A percentile compares a stretch with the other conserved stretches of the same genome.
Evolutionary conservation across 495 filamentous ascomycete genomes (phyloP).

Genomic region (Niebla homalea): DNA sequence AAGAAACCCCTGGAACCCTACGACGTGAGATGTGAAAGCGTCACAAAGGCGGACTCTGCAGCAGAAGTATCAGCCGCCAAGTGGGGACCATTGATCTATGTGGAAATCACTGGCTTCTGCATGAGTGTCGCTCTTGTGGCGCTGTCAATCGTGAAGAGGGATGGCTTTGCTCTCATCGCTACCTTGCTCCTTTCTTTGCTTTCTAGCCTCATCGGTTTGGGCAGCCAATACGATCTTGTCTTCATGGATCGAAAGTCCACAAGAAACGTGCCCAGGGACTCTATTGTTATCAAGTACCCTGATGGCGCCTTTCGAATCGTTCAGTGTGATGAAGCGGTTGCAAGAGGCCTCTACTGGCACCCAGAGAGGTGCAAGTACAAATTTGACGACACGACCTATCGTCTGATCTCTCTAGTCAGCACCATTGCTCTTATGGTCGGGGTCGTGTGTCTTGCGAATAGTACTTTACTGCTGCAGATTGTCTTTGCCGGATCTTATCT

Average conservation of each 20-base stretch:
- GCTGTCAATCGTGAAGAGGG: slow-evolving; percentile 22
- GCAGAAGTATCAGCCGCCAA: slow-evolving; percentile 16
- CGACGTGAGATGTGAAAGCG: slow-evolving; percentile 29
- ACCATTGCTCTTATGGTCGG: slow-evolving; percentile 36
- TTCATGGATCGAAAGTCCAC: slow-evolving; percentile 28
- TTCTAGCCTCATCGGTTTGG: slow-evolving; percentile 29
- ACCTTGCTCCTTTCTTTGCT: slow-evolving; percentile 30
- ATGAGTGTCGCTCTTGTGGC: slow-evolving; percentile 24
- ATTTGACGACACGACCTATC: slow-evolving; percentile 22
- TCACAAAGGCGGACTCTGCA: slow-evolving; percentile 15
- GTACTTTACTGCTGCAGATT: slow-evolving; percentile 26
- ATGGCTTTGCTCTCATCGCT: slow-evolving; percentile 31
- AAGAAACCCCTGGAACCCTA: slow-evolving; percentile 16
- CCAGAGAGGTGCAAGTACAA: slow-evolving; percentile 32
- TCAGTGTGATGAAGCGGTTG: slow-evolving; percentile 47
- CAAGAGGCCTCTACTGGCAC: slow-evolving; percentile 49
- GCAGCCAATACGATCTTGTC: slow-evolving; percentile 27
- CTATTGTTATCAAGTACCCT: slow-evolving; percentile 48
- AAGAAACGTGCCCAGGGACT: slow-evolving; percentile 39
- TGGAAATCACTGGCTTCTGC: slow-evolving; percentile 24
- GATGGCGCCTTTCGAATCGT: slow-evolving; percentile 49
- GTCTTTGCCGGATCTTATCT: slow-evolving; percentile 31
- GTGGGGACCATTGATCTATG: slow-evolving; percentile 23
- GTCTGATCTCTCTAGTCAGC: slow-evolving; percentile 28
- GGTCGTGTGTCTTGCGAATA: slow-evolving; percentile 32